These are phyloP conservation scores for Pythium vanterpoolii DNA, from an alignment of 352 stramenopile genomes.

Conservation along the genomic window DNA sequence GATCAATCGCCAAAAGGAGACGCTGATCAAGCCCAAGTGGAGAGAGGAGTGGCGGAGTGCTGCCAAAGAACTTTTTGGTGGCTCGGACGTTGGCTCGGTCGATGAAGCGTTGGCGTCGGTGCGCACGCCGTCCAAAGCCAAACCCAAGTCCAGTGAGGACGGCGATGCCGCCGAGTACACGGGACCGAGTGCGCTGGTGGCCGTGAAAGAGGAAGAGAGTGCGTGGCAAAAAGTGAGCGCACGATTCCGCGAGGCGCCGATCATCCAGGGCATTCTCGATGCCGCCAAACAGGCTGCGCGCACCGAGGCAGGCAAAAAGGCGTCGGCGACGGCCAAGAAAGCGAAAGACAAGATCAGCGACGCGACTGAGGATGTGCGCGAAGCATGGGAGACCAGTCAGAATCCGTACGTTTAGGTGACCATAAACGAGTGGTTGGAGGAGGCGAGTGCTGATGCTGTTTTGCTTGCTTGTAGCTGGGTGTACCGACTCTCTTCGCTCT, in stretches of 20 bases:
- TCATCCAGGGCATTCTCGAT: constrained; percentile 91
- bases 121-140: constrained; percentile 40
- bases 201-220: constrained; percentile 92
- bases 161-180: constrained; percentile 55
- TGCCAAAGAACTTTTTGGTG: constrained; percentile 75
- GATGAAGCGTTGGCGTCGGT: constrained; percentile 76
- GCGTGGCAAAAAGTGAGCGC: constrained; percentile 94
- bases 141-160: constrained; percentile 27
- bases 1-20: constrained; percentile 52
- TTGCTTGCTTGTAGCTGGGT: constrained; percentile 64
- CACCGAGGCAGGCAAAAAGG: constrained; percentile 72
- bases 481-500: constrained; percentile 97
- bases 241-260: constrained; percentile 92
- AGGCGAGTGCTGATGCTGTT: neutral
- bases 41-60: constrained; percentile 71
- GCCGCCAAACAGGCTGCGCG: constrained; percentile 74
- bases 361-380: constrained; percentile 78
- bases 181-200: constrained; percentile 68
- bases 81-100: constrained; percentile 63
- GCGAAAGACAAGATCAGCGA: constrained; percentile 82
- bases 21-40: constrained; percentile 55
- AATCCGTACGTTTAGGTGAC: constrained; percentile 88
- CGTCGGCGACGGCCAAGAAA: constrained; percentile 66
- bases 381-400: constrained; percentile 98
- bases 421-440: neutral